phyloP scores from a whole-genome alignment of 495 filamentous ascomycete species.

The Apiosordaria backusii region DNA sequence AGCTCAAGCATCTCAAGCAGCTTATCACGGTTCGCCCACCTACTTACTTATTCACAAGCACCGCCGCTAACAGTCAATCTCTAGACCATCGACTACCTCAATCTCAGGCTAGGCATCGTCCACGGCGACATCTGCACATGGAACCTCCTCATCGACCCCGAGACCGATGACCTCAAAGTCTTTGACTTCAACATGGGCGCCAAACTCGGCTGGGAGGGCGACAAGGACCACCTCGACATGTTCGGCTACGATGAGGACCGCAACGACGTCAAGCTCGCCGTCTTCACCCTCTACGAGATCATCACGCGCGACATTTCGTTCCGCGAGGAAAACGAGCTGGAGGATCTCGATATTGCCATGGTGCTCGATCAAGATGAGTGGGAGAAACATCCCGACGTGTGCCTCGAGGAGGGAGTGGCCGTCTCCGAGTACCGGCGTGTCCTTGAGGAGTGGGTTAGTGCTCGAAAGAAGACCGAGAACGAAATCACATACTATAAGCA shows the following conservation, averaged over 20 bases:
- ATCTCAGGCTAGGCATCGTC: conserved; percentile 13
- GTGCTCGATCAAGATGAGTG: conserved; percentile 5
- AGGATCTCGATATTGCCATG: conserved; percentile 1
- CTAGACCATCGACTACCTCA: conserved; percentile 19
- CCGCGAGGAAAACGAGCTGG: conserved; percentile 6
- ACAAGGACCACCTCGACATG: not conserved
- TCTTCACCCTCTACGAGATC: conserved; percentile 16
- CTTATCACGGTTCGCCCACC: conserved; percentile 5
- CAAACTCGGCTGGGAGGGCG: conserved; percentile 14
- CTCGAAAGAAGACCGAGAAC: not conserved
- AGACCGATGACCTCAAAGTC: conserved; percentile 9
- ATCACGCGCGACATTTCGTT: conserved; percentile 12
- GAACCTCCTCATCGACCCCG: conserved; percentile 17
- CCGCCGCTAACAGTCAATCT: not conserved
- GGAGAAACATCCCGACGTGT: conserved; percentile 8
- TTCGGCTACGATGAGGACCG: conserved; percentile 3
- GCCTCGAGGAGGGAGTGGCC: conserved; percentile 1
- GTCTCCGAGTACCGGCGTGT: conserved; percentile 13
- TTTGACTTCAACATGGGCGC: conserved; percentile 15
- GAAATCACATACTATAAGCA: not conserved
- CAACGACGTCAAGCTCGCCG: conserved; percentile 13
- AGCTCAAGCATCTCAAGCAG: conserved; percentile 15
- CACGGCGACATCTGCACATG: conserved; percentile 9
- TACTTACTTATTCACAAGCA: not conserved
- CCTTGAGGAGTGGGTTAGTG: conserved; percentile 8